Evolutionary conservation across 106 monocot genomes (phyloP), one percentile per base, ranked within the genome.

Genomic region (Posidonia australis): DNA sequence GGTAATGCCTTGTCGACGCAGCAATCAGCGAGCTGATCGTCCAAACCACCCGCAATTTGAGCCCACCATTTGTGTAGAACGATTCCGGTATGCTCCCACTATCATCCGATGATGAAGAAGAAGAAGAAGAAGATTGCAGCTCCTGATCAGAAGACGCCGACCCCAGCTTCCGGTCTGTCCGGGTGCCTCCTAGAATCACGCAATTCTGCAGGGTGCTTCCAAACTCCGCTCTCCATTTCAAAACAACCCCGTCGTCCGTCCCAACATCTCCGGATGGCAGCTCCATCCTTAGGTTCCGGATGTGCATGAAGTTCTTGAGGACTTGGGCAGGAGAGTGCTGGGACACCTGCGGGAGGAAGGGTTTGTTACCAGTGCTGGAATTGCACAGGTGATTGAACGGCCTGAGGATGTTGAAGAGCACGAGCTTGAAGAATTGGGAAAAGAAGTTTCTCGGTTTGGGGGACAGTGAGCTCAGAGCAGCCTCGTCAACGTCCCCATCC

Each of bases 171-270:
- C 63, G 67, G 29, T 82, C 84, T 1, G 79, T 60, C 5, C 43
- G 71, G 9, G 85, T 85, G 5, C 85, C 89, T 2, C 89, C 89
- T 20, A 90, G 70, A 22, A 90, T 90, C 29, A 90, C 89, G 62
- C 89, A 90, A 58, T 75, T 90, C 70, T 90, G 82, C n/a, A 90
- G 82, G 0, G 89, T 85, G 70, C 82, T 85, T 22, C 89, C 89
- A 19, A 85, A 90, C 68, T 85, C 89, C 0, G 89, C 89, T 60
- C 76, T 80, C 89, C 89, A 90, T 62, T 82, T 90, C 66, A 90
- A 47, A 3, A 90, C 74, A 21, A 85, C 85, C 13, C 89, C 89
- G 0, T 90, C 89, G 57, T 90, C 89, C 1, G 78, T 85, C 13
- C 84, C 85, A 18, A 90, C 82, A 68, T 90, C 89, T 29, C 89